These are phyloP conservation scores for Starmerella powellii DNA, from an alignment of 805 yeast genomes.

Conservation along the genomic window DNA sequence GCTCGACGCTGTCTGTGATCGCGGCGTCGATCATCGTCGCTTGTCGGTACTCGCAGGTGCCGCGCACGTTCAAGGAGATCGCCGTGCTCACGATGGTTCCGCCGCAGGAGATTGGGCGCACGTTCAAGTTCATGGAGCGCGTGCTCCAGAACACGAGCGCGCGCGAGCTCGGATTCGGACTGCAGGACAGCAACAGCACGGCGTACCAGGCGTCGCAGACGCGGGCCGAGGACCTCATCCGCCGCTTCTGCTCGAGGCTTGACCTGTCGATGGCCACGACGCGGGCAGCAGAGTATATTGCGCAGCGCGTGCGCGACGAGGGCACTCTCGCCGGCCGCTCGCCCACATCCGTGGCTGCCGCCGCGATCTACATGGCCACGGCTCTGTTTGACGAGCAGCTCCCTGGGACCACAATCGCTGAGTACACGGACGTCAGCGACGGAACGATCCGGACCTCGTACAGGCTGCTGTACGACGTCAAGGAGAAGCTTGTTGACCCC, in stretches of 20 bases:
- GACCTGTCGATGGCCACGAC: constrained; percentile 77
- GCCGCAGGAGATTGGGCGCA: constrained; percentile 85
- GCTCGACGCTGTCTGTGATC: constrained; percentile 86
- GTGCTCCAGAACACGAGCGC: constrained; percentile 32
- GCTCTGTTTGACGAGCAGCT: constrained; percentile 71
- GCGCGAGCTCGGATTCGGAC: constrained; percentile 28
- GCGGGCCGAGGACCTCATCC: constrained; percentile 84
- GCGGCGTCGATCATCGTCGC: constrained; percentile 94
- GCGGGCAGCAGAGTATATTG: constrained; percentile 86
- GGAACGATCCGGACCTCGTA: constrained; percentile 93
- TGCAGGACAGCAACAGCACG: constrained; percentile 18
- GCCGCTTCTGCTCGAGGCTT: constrained; percentile 90
- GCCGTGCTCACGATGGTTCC: constrained; percentile 92
- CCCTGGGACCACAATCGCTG: constrained; percentile 71
- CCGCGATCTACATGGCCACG: constrained; percentile 88
- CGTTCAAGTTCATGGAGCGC: constrained; percentile 73
- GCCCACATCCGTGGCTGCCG: constrained; percentile 95
- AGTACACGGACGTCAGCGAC: constrained; percentile 89
- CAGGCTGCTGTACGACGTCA: constrained; percentile 65
- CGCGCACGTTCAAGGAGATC: constrained; percentile 89
- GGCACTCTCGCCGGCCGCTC: constrained; percentile 94
- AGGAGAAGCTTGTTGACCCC: constrained; percentile 60
- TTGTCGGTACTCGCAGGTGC: constrained; percentile 85
- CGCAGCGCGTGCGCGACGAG: constrained; percentile 75
- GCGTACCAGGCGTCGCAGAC: constrained; percentile 63